Base-by-base conservation (phyloP, 106 monocot species). In the Platanthera guangdongensis region DNA sequence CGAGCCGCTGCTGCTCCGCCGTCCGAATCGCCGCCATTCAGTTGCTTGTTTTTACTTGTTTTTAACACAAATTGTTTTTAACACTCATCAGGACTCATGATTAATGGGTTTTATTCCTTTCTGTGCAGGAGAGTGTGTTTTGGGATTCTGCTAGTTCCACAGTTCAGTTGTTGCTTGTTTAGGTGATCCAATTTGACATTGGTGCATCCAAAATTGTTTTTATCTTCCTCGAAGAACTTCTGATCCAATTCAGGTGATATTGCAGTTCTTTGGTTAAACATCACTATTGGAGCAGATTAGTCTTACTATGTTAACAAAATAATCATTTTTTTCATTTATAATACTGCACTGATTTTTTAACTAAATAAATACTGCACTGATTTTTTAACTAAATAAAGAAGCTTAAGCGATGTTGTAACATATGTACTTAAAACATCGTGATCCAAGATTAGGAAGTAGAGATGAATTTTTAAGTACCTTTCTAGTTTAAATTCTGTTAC, bases 51-150 rank as follows among this genome's bases (percentile, higher is more conserved):
- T n/a, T n/a, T n/a, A n/a, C n/a, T n/a, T n/a, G n/a, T n/a, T n/a
- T n/a, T n/a, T n/a, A n/a, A n/a, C 39, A 39, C 39, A 39, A 39
- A 39, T 39, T 39, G 39, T 39, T 39, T 2, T 2, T 39, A 39
- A 39, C 39, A 39, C 39, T 39, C 39, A 3, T 39, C 39, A 39
- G 3, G 39, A 9, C 51, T 49, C 2, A 49, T 47, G 52, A 19
- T 54, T 59, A 16, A 75, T 63, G 16, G 4, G 4, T 55, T 16
- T 52, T 51, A 22, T 16, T 62, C 13, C 22, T 80, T 52, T 39
- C 30, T 84, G 60, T 57, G 78, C 89, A 96, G 95, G 90, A 96
- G 62, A 60, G 90, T 65, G 80, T 85, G 46, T 96, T 96, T 83
- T 67, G 59, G 59, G 13, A 45, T 67, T 11, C 67, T 39, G 39